Percentiles rank a stretch among this genome's conserved stretches.
These are phyloP conservation scores for Collybiopsis luxurians DNA, from an alignment of 768 basidiomycete species.

Conservation along the genomic window DNA sequence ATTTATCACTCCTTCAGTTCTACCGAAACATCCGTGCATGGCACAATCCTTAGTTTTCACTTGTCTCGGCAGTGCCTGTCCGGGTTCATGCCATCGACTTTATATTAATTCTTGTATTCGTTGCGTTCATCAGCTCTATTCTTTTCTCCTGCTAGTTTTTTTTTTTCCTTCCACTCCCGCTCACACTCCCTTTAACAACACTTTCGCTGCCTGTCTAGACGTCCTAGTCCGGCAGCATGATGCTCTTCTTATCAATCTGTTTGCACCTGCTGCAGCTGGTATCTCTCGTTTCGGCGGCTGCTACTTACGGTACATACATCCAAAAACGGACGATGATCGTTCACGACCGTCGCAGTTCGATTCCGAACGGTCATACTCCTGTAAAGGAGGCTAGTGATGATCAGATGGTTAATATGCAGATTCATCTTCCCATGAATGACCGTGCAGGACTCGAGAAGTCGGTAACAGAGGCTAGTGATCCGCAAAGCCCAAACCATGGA, in stretches of 20 bases:
- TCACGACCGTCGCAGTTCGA: not conserved
- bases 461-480: conserved; percentile 27
- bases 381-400: conserved; percentile 15
- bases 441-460: conserved; percentile 24
- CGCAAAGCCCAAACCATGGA: conserved; percentile 22
- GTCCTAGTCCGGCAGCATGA: not conserved
- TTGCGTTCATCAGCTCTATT: no score
- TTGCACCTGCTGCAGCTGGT: not conserved
- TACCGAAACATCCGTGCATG: no score
- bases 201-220: no score
- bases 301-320: not conserved
- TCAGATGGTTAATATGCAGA: conserved; percentile 23
- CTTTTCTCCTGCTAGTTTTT: no score
- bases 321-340: not conserved
- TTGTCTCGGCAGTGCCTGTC: no score
- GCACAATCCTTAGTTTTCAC: no score
- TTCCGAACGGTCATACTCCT: not conserved
- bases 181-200: no score
- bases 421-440: conserved; percentile 26
- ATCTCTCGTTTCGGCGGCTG: not conserved
- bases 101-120: no score
- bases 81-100: no score
- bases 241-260: not conserved
- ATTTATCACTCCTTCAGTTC: no score
- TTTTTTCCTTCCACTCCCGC: no score